Percentiles rank a stretch among this genome's conserved stretches.
phyloP scores from a whole-genome alignment of 352 stramenopile genomes.

The Globisporangium recalcitrans region DNA sequence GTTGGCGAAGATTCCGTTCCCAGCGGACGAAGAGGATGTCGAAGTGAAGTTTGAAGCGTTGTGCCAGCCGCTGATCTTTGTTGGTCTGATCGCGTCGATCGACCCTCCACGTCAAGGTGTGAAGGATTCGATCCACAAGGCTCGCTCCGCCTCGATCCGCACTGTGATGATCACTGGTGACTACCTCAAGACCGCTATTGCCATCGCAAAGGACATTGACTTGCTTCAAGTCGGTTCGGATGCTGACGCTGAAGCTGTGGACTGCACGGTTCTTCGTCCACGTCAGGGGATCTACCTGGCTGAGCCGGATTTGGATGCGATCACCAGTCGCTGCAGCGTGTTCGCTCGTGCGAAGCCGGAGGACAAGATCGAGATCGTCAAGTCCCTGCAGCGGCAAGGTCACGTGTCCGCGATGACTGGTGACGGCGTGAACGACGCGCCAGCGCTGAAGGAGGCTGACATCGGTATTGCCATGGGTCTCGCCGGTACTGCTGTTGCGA shows the following conservation, averaged over 20 bases:
- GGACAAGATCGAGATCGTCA: constrained; percentile 95
- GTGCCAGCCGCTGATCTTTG: constrained; percentile 84
- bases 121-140: constrained; percentile 48
- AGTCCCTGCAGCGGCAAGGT: constrained; percentile 85
- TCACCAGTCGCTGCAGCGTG: constrained; percentile 73
- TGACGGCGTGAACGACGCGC: constrained; percentile 98
- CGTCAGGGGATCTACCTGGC: constrained; percentile 37
- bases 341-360: constrained; percentile 94
- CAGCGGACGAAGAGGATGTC: constrained; percentile 42
- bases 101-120: constrained; percentile 58
- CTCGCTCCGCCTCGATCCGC: constrained; percentile 47
- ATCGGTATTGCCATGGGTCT: constrained; percentile 97
- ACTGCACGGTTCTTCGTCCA: constrained; percentile 56
- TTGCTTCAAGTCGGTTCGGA: constrained; percentile 62
- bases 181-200: constrained; percentile 91
- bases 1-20: constrained; percentile 36
- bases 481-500: constrained; percentile 95
- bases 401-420: constrained; percentile 94
- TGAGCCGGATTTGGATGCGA: constrained; percentile 81
- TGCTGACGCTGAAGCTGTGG: constrained; percentile 46
- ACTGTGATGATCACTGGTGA: constrained; percentile 94
- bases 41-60: constrained; percentile 53
- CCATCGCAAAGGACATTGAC: constrained; percentile 90
- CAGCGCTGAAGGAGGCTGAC: constrained; percentile 93
- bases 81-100: constrained; percentile 91